phyloP scores from a whole-genome alignment of 2,329 filamentous ascomycete species.

The Claviceps humidiphila region DNA sequence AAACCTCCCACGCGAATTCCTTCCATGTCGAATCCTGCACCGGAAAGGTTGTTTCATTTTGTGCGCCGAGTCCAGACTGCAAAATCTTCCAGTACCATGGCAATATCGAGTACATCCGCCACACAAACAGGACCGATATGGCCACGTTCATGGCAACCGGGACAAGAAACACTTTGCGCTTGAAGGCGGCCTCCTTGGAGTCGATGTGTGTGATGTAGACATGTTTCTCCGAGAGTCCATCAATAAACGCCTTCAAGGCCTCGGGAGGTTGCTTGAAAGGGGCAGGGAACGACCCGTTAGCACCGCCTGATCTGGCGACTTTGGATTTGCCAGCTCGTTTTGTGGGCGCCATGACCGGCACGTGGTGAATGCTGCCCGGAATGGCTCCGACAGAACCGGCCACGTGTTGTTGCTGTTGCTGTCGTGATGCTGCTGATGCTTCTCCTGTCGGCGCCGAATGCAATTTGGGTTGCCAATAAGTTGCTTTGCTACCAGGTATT shows the following conservation, averaged over 20 bases:
- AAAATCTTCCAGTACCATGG: slow-evolving; percentile 63
- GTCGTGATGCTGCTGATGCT: too few relatives aligned
- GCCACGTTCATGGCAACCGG: slow-evolving; percentile 63
- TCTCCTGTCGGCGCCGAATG: too few relatives aligned
- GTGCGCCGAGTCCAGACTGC: slow-evolving; percentile 49
- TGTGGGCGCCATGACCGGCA: slow-evolving; percentile 17
- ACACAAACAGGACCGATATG: slow-evolving; percentile 50
- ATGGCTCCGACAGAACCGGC: not conserved
- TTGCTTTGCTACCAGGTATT: too few relatives aligned
- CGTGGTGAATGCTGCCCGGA: not conserved
- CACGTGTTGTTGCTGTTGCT: not conserved
- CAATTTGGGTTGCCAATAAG: too few relatives aligned
- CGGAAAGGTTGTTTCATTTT: slow-evolving; percentile 54
- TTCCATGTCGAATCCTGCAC: slow-evolving; percentile 41
- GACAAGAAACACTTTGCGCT: slow-evolving; percentile 70
- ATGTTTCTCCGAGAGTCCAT: slow-evolving; percentile 50
- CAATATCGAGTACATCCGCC: slow-evolving; percentile 54
- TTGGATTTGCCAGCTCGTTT: slow-evolving; percentile 22
- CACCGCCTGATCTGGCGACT: slow-evolving; percentile 11
- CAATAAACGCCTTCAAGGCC: slow-evolving; percentile 51
- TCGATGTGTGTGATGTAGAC: slow-evolving; percentile 84
- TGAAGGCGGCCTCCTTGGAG: slow-evolving; percentile 52
- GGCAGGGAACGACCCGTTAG: slow-evolving; percentile 31
- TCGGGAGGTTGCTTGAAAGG: slow-evolving; percentile 58
- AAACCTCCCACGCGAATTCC: slow-evolving; percentile 42